phyloP scores from a whole-genome alignment of 495 filamentous ascomycete species.

The Aspergillus biplanus region DNA sequence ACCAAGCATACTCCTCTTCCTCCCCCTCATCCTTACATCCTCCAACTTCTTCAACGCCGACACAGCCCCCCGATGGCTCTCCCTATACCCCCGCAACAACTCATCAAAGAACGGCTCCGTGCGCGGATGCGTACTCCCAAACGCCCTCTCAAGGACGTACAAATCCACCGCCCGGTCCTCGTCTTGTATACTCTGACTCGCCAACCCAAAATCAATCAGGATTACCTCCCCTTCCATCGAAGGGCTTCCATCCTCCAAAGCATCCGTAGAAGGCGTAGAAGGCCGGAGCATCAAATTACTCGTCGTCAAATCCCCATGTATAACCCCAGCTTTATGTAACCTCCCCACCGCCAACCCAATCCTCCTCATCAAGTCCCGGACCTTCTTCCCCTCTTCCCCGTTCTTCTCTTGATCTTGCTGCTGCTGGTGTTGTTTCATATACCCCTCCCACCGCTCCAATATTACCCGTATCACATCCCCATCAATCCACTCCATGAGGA shows the following conservation, averaged over 20 bases:
- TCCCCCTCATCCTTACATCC: conserved; percentile 93
- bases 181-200: conserved; percentile 76
- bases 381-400: conserved; percentile 38
- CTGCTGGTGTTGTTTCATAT: conserved; percentile 34
- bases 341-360: conserved; percentile 77
- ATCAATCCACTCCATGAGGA: conserved; percentile 89
- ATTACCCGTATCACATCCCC: conserved; percentile 69
- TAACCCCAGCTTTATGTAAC: conserved; percentile 79
- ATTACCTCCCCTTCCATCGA: conserved; percentile 73
- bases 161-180: conserved; percentile 96
- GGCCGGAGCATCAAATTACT: conserved; percentile 89
- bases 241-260: conserved; percentile 22
- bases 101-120: conserved; percentile 76
- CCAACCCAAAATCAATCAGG: conserved; percentile 95
- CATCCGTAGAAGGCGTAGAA: not conserved
- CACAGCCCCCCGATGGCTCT: conserved; percentile 60
- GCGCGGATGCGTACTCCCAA: conserved; percentile 89
- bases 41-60: conserved; percentile 76
- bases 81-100: conserved; percentile 63
- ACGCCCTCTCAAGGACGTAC: conserved; percentile 96
- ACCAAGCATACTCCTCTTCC: conserved; percentile 97
- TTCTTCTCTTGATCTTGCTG: not conserved
- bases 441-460: conserved; percentile 66
- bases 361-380: conserved; percentile 64
- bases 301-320: conserved; percentile 96